Evolutionary conservation across 2,329 filamentous ascomycete genomes (phyloP).

Genomic region (Trichoderma sp.): DNA sequence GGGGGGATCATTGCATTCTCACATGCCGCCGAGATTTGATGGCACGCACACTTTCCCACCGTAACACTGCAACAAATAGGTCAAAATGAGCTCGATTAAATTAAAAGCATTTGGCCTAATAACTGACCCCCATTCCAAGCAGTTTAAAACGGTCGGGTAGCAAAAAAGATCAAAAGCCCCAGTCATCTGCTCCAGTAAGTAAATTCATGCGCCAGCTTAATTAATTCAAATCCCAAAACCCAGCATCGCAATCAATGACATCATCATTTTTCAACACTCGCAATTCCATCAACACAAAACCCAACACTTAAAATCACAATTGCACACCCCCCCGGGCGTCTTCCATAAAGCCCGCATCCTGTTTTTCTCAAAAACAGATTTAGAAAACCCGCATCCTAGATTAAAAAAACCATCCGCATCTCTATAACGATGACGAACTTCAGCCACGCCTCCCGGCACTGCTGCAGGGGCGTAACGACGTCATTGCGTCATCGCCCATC

Average conservation of each 20-base stretch:
- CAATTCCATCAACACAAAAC: background rate
- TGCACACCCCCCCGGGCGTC: background rate
- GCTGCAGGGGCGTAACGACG: background rate
- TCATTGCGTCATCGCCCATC: background rate
- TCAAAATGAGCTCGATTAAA: too few species aligned
- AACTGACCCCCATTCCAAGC: too few species aligned
- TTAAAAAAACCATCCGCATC: background rate
- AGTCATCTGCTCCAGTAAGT: background rate
- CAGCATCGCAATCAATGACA: background rate
- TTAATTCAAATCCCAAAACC: background rate
- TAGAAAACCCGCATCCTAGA: background rate
- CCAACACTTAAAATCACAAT: background rate
- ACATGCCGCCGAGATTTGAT: background rate
- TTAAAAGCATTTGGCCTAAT: background rate
- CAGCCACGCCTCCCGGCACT: background rate
- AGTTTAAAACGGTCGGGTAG: conserved; percentile 6
- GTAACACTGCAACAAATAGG: background rate
- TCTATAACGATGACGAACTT: background rate
- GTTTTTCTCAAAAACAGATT: background rate
- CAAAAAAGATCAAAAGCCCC: background rate
- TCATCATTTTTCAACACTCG: background rate
- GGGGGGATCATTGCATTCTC: background rate
- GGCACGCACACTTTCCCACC: background rate
- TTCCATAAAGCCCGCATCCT: background rate
- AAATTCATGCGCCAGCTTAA: background rate